phyloP scores from a whole-genome alignment of 1,284 basidiomycete species.

The Irpex rosettiformis region DNA sequence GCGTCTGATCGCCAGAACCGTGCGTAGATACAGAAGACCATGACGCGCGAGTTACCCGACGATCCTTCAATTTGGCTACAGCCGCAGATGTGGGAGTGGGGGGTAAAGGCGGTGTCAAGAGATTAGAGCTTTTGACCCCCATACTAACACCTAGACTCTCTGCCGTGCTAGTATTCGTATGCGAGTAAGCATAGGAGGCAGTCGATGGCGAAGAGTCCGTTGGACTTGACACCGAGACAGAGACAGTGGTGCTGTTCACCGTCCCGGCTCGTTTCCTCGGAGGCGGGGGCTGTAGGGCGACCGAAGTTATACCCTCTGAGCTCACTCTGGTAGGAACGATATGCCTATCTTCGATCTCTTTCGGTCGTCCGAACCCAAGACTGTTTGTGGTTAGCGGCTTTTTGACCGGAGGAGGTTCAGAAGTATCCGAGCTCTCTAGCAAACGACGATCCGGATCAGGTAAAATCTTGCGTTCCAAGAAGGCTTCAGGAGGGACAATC shows the following conservation, averaged over 20 bases:
- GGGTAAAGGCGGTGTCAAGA: conserved; percentile 9
- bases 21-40: conserved; percentile 53
- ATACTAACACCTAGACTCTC: conserved; percentile 36
- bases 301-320: conserved; percentile 22
- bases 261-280: conserved; percentile 50
- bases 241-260: conserved; percentile 7
- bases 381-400: background rate
- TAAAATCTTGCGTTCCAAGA: conserved; percentile 50
- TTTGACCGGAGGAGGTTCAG: background rate
- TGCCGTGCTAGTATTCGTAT: conserved; percentile 32
- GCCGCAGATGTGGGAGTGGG: conserved; percentile 15
- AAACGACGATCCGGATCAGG: conserved; percentile 36
- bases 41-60: conserved; percentile 38
- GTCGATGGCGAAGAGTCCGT: conserved; percentile 2
- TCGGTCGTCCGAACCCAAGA: background rate
- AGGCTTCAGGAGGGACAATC: conserved; percentile 12
- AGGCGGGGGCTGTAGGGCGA: conserved; percentile 57
- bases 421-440: conserved; percentile 10
- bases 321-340: conserved; percentile 14
- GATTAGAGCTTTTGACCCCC: conserved; percentile 25
- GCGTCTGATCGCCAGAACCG: conserved; percentile 37
- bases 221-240: conserved; percentile 13
- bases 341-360: background rate
- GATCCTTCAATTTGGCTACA: conserved; percentile 35
- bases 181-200: conserved; percentile 24